phyloP scores from a whole-genome alignment of 495 filamentous ascomycete genomes.

The Podospora pseudoanserina region DNA sequence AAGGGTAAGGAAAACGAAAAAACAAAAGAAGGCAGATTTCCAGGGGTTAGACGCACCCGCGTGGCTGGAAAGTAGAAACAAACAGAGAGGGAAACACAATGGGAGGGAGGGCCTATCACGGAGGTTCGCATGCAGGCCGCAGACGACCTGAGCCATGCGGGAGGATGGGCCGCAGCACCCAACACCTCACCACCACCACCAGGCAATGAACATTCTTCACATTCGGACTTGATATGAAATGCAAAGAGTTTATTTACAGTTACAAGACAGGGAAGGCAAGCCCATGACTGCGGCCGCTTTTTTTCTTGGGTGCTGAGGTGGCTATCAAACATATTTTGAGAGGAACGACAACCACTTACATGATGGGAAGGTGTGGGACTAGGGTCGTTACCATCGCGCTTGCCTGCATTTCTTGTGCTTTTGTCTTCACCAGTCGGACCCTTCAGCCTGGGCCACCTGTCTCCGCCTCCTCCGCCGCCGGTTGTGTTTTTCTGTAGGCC shows the following conservation, averaged over 20 bases:
- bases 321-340: not conserved
- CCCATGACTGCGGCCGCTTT: not conserved
- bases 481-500: not conserved
- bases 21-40: not conserved
- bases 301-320: no score
- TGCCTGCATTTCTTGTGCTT: not conserved
- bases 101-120: not conserved
- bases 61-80: not conserved
- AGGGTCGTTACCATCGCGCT: not conserved
- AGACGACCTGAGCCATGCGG: not conserved
- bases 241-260: not conserved
- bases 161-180: not conserved
- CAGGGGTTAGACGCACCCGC: not conserved
- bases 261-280: not conserved
- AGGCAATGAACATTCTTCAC: not conserved
- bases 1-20: not conserved
- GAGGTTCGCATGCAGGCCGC: not conserved
- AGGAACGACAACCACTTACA: not conserved
- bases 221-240: not conserved
- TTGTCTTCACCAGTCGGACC: not conserved
- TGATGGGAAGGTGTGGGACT: not conserved
- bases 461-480: no score
- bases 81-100: not conserved
- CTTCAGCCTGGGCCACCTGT: not conserved
- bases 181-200: not conserved